Base-by-base conservation (phyloP, 768 basidiomycete genomes). In the Tephrocybe sp. region DNA sequence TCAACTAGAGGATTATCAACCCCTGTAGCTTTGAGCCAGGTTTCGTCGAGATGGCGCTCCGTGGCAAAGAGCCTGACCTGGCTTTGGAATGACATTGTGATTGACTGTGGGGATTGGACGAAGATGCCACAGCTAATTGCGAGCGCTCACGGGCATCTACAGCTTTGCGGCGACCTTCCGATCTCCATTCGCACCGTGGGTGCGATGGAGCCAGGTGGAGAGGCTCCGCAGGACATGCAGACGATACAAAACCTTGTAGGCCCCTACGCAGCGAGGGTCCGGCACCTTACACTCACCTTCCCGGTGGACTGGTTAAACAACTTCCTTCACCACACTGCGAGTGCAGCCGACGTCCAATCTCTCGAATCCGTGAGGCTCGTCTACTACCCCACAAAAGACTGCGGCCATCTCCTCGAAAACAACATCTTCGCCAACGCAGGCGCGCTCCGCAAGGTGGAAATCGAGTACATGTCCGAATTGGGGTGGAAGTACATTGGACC, bases 71-170 rank as follows among this genome's bases (percentile, higher is more conserved):
- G 25, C n/a, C 38, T 36, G 4, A 48, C 48, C 1, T 47, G 40
- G 36, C 44, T 57, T 1, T 57, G 55, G 55, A 51, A 50, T 21
- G 22, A 49, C 12, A 41, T 57, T 7, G 5, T 27, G 8, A 27
- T 57, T n/a, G 45, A 57, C 16, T 57, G 41, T 7, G 48, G 48
- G 0, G 45, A 57, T 21, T 53, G 48, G 52, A 34, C 15, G 8
- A 16, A 30, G 0, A 53, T 53, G 34, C 15, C 12, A 8, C 25
- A 28, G 9, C 55, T 57, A 12, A 28, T 39, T 4, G 3, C 34
- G 16, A 21, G 4, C 25, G 52, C 42, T 18, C 52, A 51, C 16
- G 11, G 12, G 2, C 51, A 54, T 43, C 36, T 57, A 15, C 2
- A 19, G 13, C 48, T 32, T 9, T 44, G 52, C 18, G 44, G 48